phyloP scores from a whole-genome alignment of 257 asterid genomes.

The Salvia miltiorrhiza region DNA sequence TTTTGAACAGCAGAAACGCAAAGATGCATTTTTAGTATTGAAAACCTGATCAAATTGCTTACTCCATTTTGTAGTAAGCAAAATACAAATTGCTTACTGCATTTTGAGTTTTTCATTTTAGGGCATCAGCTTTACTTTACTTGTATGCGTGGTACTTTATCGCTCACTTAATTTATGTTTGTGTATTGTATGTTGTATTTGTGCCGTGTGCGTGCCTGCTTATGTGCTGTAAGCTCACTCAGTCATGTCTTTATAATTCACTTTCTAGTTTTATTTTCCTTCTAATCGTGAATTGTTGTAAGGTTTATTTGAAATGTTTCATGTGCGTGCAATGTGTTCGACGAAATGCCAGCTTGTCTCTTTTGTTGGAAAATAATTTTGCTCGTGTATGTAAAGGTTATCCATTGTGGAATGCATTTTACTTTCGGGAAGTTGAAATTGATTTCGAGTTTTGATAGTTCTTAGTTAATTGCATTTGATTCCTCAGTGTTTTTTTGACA shows the following conservation, averaged over 20 bases:
- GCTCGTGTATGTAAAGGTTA: background rate
- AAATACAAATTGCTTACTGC: too few relatives aligned
- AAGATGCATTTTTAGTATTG: too few relatives aligned
- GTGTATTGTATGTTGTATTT: background rate
- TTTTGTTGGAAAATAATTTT: background rate
- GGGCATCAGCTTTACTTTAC: background rate
- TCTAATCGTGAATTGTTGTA: too few relatives aligned
- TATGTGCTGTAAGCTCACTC: background rate
- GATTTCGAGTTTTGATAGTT: background rate
- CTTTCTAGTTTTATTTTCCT: background rate
- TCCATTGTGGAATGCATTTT: background rate
- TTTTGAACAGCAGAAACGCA: too few relatives aligned
- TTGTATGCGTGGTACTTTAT: background rate
- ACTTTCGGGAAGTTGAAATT: background rate
- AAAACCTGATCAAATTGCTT: too few relatives aligned
- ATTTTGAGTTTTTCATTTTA: too few relatives aligned
- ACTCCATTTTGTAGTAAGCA: too few relatives aligned
- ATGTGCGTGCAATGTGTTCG: conserved; percentile 26
- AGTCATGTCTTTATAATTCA: background rate
- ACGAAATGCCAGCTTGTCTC: conserved; percentile 27
- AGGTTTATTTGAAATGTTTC: background rate
- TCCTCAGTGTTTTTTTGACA: background rate
- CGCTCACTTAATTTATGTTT: background rate
- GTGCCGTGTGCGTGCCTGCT: background rate
- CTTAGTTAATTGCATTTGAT: background rate